Evolutionary conservation across 768 basidiomycete species (phyloP).

Genomic region (Phaeotremella fagi): DNA sequence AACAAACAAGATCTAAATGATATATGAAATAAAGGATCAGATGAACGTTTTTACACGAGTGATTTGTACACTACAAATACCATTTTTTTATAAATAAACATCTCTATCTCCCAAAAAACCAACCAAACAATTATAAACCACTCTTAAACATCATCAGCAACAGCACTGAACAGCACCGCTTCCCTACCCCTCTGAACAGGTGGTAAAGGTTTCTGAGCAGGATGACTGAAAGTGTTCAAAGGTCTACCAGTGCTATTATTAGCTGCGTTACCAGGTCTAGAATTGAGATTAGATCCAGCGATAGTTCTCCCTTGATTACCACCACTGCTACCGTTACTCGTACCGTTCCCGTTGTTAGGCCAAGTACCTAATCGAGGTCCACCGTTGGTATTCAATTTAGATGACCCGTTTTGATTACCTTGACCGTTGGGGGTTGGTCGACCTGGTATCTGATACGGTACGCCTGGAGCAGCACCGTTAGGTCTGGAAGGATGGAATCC

Average conservation of each 20-base stretch:
- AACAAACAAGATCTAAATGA: no score
- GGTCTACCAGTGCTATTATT: slow-evolving; percentile 3
- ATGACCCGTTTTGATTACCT: slow-evolving; percentile 7
- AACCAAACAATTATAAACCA: no score
- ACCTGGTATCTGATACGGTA: slow-evolving; percentile 18
- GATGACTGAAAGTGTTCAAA: background rate
- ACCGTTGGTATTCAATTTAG: slow-evolving; percentile 11
- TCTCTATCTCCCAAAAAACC: no score
- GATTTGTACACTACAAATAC: no score
- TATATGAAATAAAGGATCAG: no score
- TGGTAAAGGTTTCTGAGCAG: slow-evolving; percentile 4
- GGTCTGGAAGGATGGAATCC: background rate
- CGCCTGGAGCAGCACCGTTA: slow-evolving; percentile 9
- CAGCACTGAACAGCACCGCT: slow-evolving; percentile 37
- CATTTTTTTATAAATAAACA: no score
- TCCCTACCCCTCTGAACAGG: slow-evolving; percentile 34
- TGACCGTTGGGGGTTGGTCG: slow-evolving; percentile 4
- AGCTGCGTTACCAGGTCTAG: background rate
- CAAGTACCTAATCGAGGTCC: background rate
- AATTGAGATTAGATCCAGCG: background rate
- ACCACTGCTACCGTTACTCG: no score
- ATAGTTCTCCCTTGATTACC: background rate
- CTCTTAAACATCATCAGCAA: no score
- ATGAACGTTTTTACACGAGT: no score
- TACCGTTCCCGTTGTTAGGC: background rate